Percentiles rank a stretch among this genome's conserved stretches.
phyloP scores from a whole-genome alignment of 2,329 filamentous ascomycete genomes.

The Diaporthe sp. region DNA sequence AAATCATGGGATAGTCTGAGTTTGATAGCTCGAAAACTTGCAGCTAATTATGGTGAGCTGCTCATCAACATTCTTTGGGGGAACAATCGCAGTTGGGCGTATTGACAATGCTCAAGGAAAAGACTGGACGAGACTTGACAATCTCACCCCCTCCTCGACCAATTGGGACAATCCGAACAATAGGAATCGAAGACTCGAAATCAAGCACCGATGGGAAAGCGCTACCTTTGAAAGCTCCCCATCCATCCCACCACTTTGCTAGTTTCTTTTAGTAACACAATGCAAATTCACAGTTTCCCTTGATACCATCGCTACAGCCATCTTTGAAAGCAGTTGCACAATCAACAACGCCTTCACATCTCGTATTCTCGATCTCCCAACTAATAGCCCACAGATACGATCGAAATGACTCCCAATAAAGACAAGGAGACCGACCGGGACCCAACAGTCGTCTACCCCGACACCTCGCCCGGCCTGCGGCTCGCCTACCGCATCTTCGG shows the following conservation, averaged over 20 bases:
- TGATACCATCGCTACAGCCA: not conserved
- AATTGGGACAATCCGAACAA: not conserved
- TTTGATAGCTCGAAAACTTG: too few relatives aligned
- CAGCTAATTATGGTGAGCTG: not conserved
- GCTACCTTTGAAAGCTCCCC: not conserved
- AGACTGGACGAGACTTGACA: not conserved
- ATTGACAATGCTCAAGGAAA: not conserved
- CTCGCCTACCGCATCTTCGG: constrained; percentile 38
- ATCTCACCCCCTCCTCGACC: too few relatives aligned
- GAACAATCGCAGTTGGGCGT: not conserved
- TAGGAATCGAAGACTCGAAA: not conserved
- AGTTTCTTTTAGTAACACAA: not conserved
- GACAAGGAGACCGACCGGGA: not conserved
- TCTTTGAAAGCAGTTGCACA: not conserved
- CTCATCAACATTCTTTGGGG: not conserved
- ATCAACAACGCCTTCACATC: not conserved
- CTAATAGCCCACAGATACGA: not conserved
- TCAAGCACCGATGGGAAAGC: not conserved
- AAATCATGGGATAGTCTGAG: too few relatives aligned
- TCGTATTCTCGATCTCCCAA: not conserved
- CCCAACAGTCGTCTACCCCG: constrained; percentile 1
- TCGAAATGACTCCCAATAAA: not conserved
- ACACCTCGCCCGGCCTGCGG: constrained; percentile 14
- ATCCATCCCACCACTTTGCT: not conserved
- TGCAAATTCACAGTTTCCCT: not conserved